Evolutionary conservation across 2,329 filamentous ascomycete species (phyloP).

Genomic region (Ceratocystis diversiconidia): DNA sequence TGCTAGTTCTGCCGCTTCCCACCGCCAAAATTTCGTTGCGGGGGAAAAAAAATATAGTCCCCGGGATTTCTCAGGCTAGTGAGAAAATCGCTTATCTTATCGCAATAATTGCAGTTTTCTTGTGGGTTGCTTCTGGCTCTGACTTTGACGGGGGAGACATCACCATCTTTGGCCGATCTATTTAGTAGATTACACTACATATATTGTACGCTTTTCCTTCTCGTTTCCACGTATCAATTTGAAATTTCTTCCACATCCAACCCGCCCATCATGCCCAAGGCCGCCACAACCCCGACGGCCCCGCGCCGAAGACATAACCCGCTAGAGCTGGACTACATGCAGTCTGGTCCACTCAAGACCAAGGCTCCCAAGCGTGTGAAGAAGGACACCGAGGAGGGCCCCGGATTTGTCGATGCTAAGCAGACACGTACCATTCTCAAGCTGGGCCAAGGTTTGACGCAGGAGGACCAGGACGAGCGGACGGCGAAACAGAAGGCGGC

Average conservation of each 20-base stretch:
- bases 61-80: background rate
- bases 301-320: slow-evolving; percentile 68
- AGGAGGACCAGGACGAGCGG: slow-evolving; percentile 49
- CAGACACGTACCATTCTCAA: slow-evolving; percentile 78
- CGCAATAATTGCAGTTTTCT: slow-evolving; percentile 17
- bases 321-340: slow-evolving; percentile 71
- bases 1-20: slow-evolving; percentile 9
- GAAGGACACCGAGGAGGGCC: slow-evolving; percentile 41
- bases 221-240: background rate
- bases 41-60: slow-evolving; percentile 11
- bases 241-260: background rate
- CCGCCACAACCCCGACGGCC: slow-evolving; percentile 42
- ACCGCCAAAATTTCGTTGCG: slow-evolving; percentile 18
- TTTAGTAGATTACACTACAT: too few relatives aligned
- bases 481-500: slow-evolving; percentile 23
- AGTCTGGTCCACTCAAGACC: slow-evolving; percentile 55
- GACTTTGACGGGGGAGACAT: background rate
- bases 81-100: slow-evolving; percentile 18
- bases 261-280: slow-evolving; percentile 58
- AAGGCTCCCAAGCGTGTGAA: slow-evolving; percentile 49
- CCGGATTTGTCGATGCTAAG: slow-evolving; percentile 71
- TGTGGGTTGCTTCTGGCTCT: slow-evolving; percentile 13
- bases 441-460: slow-evolving; percentile 75
- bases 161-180: background rate
- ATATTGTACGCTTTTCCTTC: background rate